Evolutionary conservation across 768 basidiomycete species (phyloP), one percentile per base, ranked within the genome.

Genomic region (Inosperma sp.): DNA sequence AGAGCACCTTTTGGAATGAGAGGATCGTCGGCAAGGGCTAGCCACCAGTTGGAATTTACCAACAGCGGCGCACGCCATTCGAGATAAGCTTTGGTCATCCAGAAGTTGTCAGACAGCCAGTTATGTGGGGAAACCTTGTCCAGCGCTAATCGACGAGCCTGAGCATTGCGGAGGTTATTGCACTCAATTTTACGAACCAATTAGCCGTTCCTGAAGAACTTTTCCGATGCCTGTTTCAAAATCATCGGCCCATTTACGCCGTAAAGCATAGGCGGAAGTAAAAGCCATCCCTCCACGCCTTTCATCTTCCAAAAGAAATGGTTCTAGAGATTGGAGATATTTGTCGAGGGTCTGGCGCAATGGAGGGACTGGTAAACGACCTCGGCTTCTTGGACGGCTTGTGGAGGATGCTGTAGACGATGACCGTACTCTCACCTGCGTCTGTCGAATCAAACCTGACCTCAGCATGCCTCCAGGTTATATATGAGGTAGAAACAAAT

Each of bases 11-110:
- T 66, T 7, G 85, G 92, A 35, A 88, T 75, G 16, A 61, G 70
- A 2, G 75, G 62, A 66, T 96, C 93, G 54, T 94, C 83, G 35
- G 76, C 72, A 63, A 93, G 88, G 2, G 90, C 75, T 19, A 96
- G 72, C 94, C 94, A 97, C 93, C 93, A 97, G 62, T 96, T 97
- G 3, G 93, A 94, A 65, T 97, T 86, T 57, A 98, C 70, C 49
- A 88, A 73, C 9, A 98, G 71, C 0, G 94, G 93, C 0, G 81
- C 80, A 26, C 94, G 79, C 83, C 85, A 91, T 68, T 89, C 86
- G 42, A 88, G 82, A 65, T 98, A 98, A 1, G 90, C 83, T 59
- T 86, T 86, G 59, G 86, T 82, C 51, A 82, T 70, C 95, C 94
- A 97, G 57, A 95, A 84, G 49, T 88, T 92, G 64, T 97, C 93